Evolutionary conservation across 805 yeast genomes (phyloP).

Genomic region (Scheffersomyces lignosus): DNA sequence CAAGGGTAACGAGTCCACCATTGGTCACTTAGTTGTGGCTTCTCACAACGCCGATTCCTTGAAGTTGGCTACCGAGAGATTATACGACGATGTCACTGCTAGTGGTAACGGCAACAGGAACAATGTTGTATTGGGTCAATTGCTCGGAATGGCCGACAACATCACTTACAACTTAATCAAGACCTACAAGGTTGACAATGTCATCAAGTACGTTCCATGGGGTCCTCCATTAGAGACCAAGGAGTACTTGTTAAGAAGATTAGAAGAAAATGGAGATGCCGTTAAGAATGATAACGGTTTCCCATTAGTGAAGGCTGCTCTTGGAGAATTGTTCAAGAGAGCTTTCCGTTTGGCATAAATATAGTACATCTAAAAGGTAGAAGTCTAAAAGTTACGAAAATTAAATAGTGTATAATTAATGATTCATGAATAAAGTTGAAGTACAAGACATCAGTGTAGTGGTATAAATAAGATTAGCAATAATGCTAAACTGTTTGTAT

Average conservation of each 20-base stretch:
- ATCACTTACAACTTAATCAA: conserved; percentile 73
- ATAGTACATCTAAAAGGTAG: no score
- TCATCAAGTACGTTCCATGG: conserved; percentile 96
- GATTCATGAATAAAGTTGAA: no score
- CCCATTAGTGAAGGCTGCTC: conserved; percentile 62
- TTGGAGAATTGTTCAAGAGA: conserved; percentile 24
- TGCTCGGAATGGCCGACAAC: conserved; percentile 94
- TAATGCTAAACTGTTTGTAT: no score
- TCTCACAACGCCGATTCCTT: conserved; percentile 86
- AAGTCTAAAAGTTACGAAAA: no score
- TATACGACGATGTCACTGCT: conserved; percentile 24
- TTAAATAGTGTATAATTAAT: no score
- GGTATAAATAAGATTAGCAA: no score
- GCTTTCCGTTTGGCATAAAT: conserved; percentile 13
- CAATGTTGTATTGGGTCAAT: conserved; percentile 83
- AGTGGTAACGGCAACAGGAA: conserved; percentile 29
- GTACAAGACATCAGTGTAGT: no score
- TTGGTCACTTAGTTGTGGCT: conserved; percentile 85
- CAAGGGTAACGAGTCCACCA: conserved; percentile 45
- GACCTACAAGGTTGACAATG: conserved; percentile 64
- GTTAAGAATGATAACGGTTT: conserved; percentile 83
- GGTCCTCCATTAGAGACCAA: conserved; percentile 94
- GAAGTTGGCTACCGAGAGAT: conserved; percentile 61
- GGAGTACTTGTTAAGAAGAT: conserved; percentile 82
- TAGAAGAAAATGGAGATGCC: conserved; percentile 96